Evolutionary conservation across 257 asterid species (phyloP).

Genomic region (Fraxinus quadrangulata): DNA sequence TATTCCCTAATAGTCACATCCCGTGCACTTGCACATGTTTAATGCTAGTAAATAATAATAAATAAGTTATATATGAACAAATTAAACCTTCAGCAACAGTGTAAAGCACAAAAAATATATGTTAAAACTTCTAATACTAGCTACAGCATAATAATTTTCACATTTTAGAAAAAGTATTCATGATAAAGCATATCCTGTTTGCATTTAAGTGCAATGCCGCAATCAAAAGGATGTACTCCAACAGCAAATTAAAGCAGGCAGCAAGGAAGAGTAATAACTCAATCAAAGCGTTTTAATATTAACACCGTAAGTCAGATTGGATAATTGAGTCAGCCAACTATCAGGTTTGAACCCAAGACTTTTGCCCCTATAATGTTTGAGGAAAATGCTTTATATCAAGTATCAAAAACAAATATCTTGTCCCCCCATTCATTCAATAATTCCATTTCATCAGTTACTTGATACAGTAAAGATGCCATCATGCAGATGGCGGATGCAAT

Average conservation of each 20-base stretch:
- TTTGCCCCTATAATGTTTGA: not conserved
- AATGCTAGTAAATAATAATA: too few species aligned
- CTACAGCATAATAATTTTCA: too few species aligned
- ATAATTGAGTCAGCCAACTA: not conserved
- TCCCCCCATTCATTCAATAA: constrained; percentile 4
- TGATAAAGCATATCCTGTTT: too few species aligned
- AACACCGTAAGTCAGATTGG: not conserved
- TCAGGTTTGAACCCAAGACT: not conserved
- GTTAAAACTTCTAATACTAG: too few species aligned
- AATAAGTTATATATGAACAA: too few species aligned
- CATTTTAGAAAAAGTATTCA: too few species aligned
- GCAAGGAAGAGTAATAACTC: not conserved
- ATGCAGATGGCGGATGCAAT: not conserved
- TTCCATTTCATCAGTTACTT: not conserved
- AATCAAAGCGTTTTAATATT: not conserved
- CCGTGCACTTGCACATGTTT: not conserved
- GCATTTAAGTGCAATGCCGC: too few species aligned
- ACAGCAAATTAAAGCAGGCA: not conserved
- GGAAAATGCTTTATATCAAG: not conserved
- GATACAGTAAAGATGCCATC: not conserved
- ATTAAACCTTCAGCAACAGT: too few species aligned
- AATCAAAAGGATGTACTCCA: not conserved
- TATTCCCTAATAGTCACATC: not conserved
- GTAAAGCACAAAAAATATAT: too few species aligned
- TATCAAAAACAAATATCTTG: not conserved